These are phyloP conservation scores for Paspalum notatum DNA, from an alignment of 176 grass and related monocot species.

Conservation along the genomic window DNA sequence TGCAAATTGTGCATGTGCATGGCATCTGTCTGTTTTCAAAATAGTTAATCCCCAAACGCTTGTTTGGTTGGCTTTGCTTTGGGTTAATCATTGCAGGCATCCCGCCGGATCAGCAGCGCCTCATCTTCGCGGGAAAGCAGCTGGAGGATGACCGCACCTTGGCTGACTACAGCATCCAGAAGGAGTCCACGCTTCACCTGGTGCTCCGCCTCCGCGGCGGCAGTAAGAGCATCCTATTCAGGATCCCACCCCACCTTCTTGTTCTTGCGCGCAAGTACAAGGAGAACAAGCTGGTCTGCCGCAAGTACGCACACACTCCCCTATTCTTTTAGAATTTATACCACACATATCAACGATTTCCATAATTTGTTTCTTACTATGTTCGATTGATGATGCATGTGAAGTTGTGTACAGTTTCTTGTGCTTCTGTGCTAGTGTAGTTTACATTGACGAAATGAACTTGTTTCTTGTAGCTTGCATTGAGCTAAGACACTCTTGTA, in stretches of 20 bases:
- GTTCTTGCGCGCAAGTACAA: constrained; percentile 37
- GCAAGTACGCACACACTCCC: constrained; percentile 28
- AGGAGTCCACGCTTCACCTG: constrained; percentile 60
- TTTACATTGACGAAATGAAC: not conserved
- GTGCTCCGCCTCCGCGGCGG: constrained; percentile 61
- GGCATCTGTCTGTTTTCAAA: not conserved
- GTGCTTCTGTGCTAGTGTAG: not conserved
- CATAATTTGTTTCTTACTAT: not conserved
- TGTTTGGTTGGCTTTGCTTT: constrained; percentile 5
- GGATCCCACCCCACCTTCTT: constrained; percentile 19
- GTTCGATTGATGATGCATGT: not conserved
- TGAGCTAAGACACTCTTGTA: not conserved
- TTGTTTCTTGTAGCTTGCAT: not conserved
- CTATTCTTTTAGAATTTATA: not conserved
- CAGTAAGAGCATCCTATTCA: constrained; percentile 3
- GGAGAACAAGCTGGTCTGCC: constrained; percentile 44
- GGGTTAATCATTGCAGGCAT: constrained; percentile 24
- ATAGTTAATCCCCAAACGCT: not conserved
- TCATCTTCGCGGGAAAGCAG: constrained; percentile 68
- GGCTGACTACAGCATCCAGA: constrained; percentile 62
- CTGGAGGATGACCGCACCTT: constrained; percentile 52
- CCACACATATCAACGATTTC: not conserved
- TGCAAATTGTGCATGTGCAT: not conserved
- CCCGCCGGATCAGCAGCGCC: constrained; percentile 60
- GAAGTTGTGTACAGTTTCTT: not conserved